phyloP scores from a whole-genome alignment of 2,329 filamentous ascomycete species.

The Pseudocercospora crystallina region DNA sequence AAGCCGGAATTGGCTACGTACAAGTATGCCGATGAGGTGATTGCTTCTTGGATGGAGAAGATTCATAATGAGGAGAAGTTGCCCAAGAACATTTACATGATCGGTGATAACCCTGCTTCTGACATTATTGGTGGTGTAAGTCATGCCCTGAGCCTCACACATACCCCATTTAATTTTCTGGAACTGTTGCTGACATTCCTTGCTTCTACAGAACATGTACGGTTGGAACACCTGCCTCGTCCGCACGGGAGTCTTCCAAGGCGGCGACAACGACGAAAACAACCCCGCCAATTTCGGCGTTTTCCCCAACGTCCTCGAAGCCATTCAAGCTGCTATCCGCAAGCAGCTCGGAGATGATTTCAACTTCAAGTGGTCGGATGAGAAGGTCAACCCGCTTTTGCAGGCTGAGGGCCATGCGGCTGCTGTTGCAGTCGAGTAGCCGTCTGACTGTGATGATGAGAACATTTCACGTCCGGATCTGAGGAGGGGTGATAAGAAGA shows the following conservation, averaged over 20 bases:
- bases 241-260: slow-evolving; percentile 75
- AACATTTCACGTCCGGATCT: background rate
- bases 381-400: slow-evolving; percentile 67
- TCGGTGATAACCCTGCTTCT: slow-evolving; percentile 72
- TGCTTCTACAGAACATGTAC: slow-evolving; percentile 61
- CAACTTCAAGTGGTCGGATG: slow-evolving; percentile 67
- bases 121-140: slow-evolving; percentile 66
- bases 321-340: slow-evolving; percentile 64
- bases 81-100: slow-evolving; percentile 72
- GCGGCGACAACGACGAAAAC: slow-evolving; percentile 71
- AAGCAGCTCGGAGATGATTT: slow-evolving; percentile 74
- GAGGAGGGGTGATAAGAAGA: background rate
- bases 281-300: slow-evolving; percentile 77
- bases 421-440: slow-evolving; percentile 29
- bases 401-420: slow-evolving; percentile 19
- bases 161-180: background rate
- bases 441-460: background rate
- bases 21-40: slow-evolving; percentile 74
- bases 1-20: slow-evolving; percentile 75
- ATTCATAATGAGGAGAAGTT: slow-evolving; percentile 71
- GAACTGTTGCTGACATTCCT: slow-evolving; percentile 1
- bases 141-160: background rate
- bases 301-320: slow-evolving; percentile 70
- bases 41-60: slow-evolving; percentile 72
- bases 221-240: slow-evolving; percentile 80